Percentiles rank a stretch among this genome's conserved stretches.
phyloP scores from a whole-genome alignment of 106 monocot genomes.

The Dendrobium chrysotoxum region DNA sequence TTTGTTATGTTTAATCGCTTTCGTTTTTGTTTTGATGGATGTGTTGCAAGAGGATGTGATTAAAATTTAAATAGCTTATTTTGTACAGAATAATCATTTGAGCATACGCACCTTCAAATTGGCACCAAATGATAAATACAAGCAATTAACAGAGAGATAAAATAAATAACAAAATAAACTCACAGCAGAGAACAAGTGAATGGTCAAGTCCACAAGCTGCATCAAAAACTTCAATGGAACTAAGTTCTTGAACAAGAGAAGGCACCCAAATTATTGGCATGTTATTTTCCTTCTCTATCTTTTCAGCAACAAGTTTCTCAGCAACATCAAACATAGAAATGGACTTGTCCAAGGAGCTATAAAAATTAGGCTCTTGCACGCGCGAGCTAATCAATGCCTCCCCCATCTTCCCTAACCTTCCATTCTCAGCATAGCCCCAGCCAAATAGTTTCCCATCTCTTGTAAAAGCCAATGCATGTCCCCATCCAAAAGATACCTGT shows the following conservation, averaged over 20 bases:
- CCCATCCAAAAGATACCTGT: slow-evolving; percentile 95
- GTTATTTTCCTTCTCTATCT: slow-evolving; percentile 52
- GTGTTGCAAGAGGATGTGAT: too few species aligned
- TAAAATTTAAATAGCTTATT: too few species aligned
- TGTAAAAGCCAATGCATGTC: slow-evolving; percentile 70
- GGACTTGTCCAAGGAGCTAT: slow-evolving; percentile 9
- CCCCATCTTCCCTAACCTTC: slow-evolving; percentile 65
- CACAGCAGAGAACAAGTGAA: slow-evolving; percentile 70
- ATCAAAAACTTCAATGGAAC: slow-evolving; percentile 42
- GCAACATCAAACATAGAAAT: slow-evolving; percentile 35
- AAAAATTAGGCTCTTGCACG: background rate
- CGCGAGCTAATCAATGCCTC: slow-evolving; percentile 16
- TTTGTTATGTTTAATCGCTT: too few species aligned
- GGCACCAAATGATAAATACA: too few species aligned
- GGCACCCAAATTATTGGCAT: slow-evolving; percentile 92
- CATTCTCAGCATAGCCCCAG: slow-evolving; percentile 72
- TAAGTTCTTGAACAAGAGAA: slow-evolving; percentile 34
- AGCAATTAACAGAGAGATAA: background rate
- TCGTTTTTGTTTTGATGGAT: too few species aligned
- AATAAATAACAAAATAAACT: slow-evolving; percentile 20
- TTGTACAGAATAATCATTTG: too few species aligned
- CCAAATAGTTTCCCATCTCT: slow-evolving; percentile 63
- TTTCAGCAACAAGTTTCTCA: slow-evolving; percentile 49
- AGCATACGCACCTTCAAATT: too few species aligned
- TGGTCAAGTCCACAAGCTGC: slow-evolving; percentile 82